Percentiles rank a stretch among this genome's conserved stretches.
These are phyloP conservation scores for Exserohilum rostratum DNA, from an alignment of 2,329 filamentous ascomycete genomes.

Conservation along the genomic window DNA sequence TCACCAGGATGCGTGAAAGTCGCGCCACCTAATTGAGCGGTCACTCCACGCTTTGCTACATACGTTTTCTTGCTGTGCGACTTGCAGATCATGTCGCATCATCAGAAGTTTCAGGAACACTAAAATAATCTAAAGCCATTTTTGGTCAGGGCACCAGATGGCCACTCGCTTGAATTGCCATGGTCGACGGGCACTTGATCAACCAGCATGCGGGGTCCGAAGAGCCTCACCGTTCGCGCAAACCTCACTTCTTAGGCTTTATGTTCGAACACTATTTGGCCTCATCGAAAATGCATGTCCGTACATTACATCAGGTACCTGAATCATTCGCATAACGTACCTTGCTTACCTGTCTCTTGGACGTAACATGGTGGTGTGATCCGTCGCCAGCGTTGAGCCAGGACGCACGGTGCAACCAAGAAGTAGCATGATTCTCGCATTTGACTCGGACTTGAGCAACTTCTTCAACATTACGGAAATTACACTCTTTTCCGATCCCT, in stretches of 20 bases:
- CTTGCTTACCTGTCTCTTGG: background rate
- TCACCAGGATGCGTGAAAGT: conserved; percentile 19
- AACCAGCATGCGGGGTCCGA: conserved; percentile 13
- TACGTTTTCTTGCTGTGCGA: background rate
- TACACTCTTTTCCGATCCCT: background rate
- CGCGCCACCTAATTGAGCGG: conserved; percentile 25
- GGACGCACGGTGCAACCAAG: conserved; percentile 1
- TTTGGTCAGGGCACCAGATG: background rate
- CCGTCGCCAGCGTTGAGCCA: background rate
- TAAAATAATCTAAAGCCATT: background rate
- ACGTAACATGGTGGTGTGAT: conserved; percentile 1
- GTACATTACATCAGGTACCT: background rate
- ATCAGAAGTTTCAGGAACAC: background rate
- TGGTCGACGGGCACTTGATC: background rate
- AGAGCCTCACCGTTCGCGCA: background rate
- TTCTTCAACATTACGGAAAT: background rate
- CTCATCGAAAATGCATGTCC: background rate
- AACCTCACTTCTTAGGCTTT: background rate
- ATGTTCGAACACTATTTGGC: background rate
- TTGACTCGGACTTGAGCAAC: conserved; percentile 6
- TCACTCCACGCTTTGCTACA: conserved; percentile 24
- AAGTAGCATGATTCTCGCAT: background rate
- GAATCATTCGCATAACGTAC: background rate
- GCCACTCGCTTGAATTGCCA: background rate
- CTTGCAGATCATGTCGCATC: background rate